Conservation (phyloP, 2,329 filamentous ascomycete genomes). For the Ophiostoma quercus region DNA sequence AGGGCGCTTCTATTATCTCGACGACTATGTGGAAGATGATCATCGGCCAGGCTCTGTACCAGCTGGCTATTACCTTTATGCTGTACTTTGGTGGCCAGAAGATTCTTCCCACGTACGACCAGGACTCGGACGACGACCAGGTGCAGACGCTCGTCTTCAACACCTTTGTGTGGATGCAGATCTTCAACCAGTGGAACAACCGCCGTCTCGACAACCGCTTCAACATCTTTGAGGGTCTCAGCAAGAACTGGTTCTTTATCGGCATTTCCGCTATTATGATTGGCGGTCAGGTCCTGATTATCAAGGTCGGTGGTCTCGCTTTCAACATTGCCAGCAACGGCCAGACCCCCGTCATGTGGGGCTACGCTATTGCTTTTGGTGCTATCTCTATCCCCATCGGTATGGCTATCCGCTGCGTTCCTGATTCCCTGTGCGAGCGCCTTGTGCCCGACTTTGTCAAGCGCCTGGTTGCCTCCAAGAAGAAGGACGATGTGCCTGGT, state of each 20-base stretch:
- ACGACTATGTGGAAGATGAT: conserved; percentile 99
- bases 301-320: conserved; percentile 76
- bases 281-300: conserved; percentile 81
- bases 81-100: conserved; percentile 56
- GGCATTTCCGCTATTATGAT: conserved; percentile 82
- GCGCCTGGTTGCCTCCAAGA: conserved; percentile 37
- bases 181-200: conserved; percentile 98
- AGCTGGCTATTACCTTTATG: conserved; percentile 72
- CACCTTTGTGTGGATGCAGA: conserved; percentile 99
- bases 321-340: conserved; percentile 62
- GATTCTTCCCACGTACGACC: conserved; percentile 38
- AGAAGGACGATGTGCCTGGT: conserved; percentile 41
- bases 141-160: conserved; percentile 88
- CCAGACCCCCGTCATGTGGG: conserved; percentile 76
- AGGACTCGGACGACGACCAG: conserved; percentile 40
- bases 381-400: conserved; percentile 81
- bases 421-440: conserved; percentile 60
- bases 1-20: conserved; percentile 63
- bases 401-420: conserved; percentile 73
- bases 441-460: conserved; percentile 52
- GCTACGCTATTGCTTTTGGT: conserved; percentile 76
- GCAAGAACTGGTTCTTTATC: conserved; percentile 82
- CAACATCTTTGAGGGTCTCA: conserved; percentile 90
- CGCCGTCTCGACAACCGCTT: conserved; percentile 89
- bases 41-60: conserved; percentile 83